Evolutionary conservation across 1,284 basidiomycete species (phyloP).

Genomic region (Naganishia sp.): DNA sequence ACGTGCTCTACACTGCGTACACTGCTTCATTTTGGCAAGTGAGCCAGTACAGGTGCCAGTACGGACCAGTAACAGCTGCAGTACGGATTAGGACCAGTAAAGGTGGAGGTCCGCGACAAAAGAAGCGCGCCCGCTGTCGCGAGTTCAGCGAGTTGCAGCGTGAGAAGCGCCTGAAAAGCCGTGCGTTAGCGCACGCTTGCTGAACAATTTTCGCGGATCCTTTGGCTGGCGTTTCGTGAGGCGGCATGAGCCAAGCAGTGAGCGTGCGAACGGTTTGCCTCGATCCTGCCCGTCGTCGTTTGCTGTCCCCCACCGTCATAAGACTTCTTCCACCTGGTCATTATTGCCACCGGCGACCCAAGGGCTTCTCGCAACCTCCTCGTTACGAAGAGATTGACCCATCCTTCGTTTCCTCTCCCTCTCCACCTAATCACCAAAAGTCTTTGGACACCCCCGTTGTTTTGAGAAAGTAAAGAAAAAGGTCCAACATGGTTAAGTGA

Average conservation of each 20-base stretch:
- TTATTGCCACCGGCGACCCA: not conserved
- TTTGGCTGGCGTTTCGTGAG: not conserved
- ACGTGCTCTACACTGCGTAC: too few relatives aligned
- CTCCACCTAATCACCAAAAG: slow-evolving; percentile 24
- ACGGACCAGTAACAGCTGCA: too few relatives aligned
- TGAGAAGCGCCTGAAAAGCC: slow-evolving; percentile 11
- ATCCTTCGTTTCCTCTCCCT: slow-evolving; percentile 23
- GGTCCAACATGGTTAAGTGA: slow-evolving; percentile 30
- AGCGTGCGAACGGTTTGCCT: slow-evolving; percentile 5
- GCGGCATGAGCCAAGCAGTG: not conserved
- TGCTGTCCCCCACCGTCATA: slow-evolving; percentile 12
- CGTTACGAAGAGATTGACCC: slow-evolving; percentile 26
- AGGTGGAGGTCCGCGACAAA: not conserved
- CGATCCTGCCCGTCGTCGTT: not conserved
- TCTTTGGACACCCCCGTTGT: slow-evolving; percentile 21
- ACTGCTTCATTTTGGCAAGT: too few relatives aligned
- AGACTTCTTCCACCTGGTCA: not conserved
- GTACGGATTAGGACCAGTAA: too few relatives aligned
- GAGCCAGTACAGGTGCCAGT: too few relatives aligned
- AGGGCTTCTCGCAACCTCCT: slow-evolving; percentile 20
- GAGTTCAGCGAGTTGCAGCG: not conserved
- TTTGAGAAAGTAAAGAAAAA: slow-evolving; percentile 21
- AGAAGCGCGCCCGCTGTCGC: too few relatives aligned
- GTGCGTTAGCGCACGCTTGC: slow-evolving; percentile 7
- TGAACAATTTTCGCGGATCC: slow-evolving; percentile 27